A percentile compares a stretch with the other conserved stretches of the same genome.
Evolutionary conservation across 2,329 filamentous ascomycete species (phyloP).

Genomic region (Arthroderma sp.): DNA sequence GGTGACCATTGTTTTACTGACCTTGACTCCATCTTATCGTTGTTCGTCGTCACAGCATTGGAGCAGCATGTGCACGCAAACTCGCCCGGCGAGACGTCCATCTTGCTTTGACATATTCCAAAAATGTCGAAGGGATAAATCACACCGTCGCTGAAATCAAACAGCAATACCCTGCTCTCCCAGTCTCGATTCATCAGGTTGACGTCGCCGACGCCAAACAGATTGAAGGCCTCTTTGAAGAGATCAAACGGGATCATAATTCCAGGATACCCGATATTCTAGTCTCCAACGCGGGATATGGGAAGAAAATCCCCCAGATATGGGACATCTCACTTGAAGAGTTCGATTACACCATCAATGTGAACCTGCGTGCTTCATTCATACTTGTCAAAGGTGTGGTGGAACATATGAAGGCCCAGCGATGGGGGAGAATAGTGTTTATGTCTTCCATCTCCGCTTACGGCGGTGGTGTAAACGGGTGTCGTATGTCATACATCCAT

Average conservation of each 20-base stretch:
- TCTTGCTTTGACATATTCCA: conserved; percentile 48
- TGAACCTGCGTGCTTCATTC: conserved; percentile 52
- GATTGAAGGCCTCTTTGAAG: conserved; percentile 41
- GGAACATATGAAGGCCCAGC: conserved; percentile 45
- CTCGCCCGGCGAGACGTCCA: conserved; percentile 41
- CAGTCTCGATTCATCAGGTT: conserved; percentile 43
- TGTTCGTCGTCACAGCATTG: conserved; percentile 38
- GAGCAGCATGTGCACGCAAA: conserved; percentile 43
- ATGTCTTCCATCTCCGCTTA: conserved; percentile 51
- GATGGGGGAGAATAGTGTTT: conserved; percentile 53
- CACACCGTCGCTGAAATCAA: conserved; percentile 32
- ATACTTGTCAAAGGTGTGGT: conserved; percentile 48
- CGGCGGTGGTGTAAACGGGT: conserved; percentile 52
- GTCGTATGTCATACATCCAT: conserved; percentile 24
- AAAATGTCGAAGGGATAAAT: conserved; percentile 36
- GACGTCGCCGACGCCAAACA: conserved; percentile 44
- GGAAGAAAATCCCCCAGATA: conserved; percentile 44
- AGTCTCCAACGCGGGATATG: conserved; percentile 53
- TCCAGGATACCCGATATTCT: conserved; percentile 48
- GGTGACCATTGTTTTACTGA: neutral
- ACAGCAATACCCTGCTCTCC: conserved; percentile 9
- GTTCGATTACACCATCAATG: conserved; percentile 49
- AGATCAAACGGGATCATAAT: conserved; percentile 40
- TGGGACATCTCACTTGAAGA: conserved; percentile 50
- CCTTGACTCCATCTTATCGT: neutral